Conservation (phyloP, 495 filamentous ascomycete genomes). For the Xylaria bambusicola region DNA sequence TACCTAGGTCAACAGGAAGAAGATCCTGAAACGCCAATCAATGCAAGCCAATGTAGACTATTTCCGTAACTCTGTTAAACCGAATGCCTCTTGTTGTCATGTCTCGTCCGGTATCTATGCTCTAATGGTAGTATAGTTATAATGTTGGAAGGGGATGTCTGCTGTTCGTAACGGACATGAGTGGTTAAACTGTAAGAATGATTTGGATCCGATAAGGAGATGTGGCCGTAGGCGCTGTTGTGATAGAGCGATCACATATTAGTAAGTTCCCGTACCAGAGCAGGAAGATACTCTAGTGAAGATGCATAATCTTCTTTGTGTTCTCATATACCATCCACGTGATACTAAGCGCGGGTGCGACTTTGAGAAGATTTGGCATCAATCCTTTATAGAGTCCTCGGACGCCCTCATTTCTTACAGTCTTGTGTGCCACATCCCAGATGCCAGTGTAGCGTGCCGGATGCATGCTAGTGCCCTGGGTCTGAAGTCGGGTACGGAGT, state of each 20-base stretch:
- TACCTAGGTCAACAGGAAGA: slow-evolving; percentile 5
- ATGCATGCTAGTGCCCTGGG: slow-evolving; percentile 89
- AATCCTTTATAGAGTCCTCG: slow-evolving; percentile 91
- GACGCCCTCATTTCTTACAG: slow-evolving; percentile 78
- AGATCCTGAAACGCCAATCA: slow-evolving; percentile 21
- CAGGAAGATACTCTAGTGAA: slow-evolving; percentile 52
- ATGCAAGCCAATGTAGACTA: slow-evolving; percentile 16
- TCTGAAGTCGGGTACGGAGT: slow-evolving; percentile 88
- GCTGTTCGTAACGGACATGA: neutral
- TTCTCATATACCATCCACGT: slow-evolving; percentile 98
- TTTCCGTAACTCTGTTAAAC: neutral
- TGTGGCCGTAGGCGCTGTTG: neutral
- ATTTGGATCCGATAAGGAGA: neutral
- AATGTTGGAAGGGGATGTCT: slow-evolving; percentile 9
- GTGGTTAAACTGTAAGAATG: neutral
- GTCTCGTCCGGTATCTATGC: slow-evolving; percentile 12
- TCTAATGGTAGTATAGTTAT: slow-evolving; percentile 10
- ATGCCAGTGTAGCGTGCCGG: slow-evolving; percentile 89
- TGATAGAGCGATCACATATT: neutral
- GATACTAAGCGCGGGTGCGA: slow-evolving; percentile 94
- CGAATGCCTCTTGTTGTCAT: slow-evolving; percentile 4
- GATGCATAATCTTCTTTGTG: slow-evolving; percentile 73
- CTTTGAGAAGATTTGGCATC: slow-evolving; percentile 94
- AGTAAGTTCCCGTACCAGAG: neutral
- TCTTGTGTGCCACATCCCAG: slow-evolving; percentile 79